Evolutionary conservation across 2,329 filamentous ascomycete genomes (phyloP).

Genomic region (Thermochaetoides dissita): DNA sequence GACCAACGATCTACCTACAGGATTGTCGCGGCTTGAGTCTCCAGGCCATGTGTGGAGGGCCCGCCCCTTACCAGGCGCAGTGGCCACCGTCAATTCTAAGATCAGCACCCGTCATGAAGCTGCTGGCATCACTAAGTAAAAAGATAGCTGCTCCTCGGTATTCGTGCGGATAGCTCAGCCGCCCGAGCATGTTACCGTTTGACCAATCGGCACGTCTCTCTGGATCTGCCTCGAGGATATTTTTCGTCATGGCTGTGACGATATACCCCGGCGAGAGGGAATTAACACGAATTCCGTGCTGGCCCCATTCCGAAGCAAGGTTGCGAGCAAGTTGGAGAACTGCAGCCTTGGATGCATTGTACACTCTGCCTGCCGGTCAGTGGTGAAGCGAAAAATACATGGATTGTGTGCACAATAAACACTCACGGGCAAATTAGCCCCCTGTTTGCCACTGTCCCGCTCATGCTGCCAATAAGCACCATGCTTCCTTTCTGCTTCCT

Average conservation of each 20-base stretch:
- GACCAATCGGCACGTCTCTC: slow-evolving; percentile 58
- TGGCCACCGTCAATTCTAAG: slow-evolving; percentile 61
- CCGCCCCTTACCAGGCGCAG: slow-evolving; percentile 35
- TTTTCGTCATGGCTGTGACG: slow-evolving; percentile 69
- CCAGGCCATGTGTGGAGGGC: too few relatives aligned
- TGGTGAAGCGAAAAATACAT: background rate
- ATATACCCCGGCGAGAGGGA: slow-evolving; percentile 72
- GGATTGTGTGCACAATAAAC: background rate
- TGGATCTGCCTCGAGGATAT: slow-evolving; percentile 62
- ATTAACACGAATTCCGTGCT: slow-evolving; percentile 63
- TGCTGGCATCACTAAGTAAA: slow-evolving; percentile 51
- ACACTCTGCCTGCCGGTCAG: slow-evolving; percentile 35
- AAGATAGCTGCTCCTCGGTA: slow-evolving; percentile 59
- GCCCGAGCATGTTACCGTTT: slow-evolving; percentile 70
- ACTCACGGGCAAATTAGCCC: slow-evolving; percentile 46
- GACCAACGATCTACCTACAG: too few relatives aligned
- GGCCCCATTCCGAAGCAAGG: slow-evolving; percentile 60
- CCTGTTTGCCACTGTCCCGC: slow-evolving; percentile 51
- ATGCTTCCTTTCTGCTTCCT: slow-evolving; percentile 46
- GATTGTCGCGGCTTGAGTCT: too few relatives aligned
- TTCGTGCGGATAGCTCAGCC: slow-evolving; percentile 52
- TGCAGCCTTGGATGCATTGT: slow-evolving; percentile 64
- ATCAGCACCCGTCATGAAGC: slow-evolving; percentile 58
- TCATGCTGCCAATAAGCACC: slow-evolving; percentile 58
- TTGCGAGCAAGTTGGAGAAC: slow-evolving; percentile 59